These are phyloP conservation scores for Ampelomyces quisqualis DNA, from an alignment of 2,329 filamentous ascomycete genomes.

Conservation along the genomic window DNA sequence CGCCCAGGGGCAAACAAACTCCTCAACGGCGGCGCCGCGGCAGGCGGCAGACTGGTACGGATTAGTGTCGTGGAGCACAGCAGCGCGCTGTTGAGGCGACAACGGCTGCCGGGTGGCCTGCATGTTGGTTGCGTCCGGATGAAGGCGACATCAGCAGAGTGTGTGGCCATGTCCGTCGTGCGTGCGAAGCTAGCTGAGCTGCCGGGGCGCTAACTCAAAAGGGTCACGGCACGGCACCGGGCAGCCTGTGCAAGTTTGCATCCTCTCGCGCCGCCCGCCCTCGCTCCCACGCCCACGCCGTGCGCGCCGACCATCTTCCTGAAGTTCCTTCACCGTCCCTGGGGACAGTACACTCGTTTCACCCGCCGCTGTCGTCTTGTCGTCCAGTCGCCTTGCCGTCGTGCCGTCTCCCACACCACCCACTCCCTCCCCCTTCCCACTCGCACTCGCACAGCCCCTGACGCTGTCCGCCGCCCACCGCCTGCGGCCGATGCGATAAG, in stretches of 20 bases:
- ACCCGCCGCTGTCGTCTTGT: conserved; percentile 14
- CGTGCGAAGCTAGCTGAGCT: not conserved
- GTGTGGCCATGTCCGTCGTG: no score
- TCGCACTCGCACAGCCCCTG: conserved; percentile 9
- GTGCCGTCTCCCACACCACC: conserved; percentile 2
- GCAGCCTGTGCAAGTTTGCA: no score
- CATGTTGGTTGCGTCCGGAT: no score
- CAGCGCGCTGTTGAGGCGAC: conserved; percentile 19
- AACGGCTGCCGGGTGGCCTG: no score
- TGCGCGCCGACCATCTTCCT: conserved; percentile 6
- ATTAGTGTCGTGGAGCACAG: not conserved
- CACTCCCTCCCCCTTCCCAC: conserved; percentile 8
- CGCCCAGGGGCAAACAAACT: conserved; percentile 11
- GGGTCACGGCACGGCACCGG: conserved; percentile 7
- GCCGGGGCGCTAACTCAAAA: conserved; percentile 18
- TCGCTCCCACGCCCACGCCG: conserved; percentile 13
- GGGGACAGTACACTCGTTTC: conserved; percentile 37
- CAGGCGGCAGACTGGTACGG: not conserved
- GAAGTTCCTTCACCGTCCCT: conserved; percentile 15
- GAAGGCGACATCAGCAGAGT: no score
- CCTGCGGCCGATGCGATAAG: conserved; percentile 38
- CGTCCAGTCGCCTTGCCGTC: not conserved
- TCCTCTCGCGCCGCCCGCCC: no score
- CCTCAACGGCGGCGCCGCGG: no score
- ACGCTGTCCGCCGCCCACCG: not conserved